A percentile compares a stretch with the other conserved stretches of the same genome.
Conservation (phyloP, 2,329 filamentous ascomycete genomes). For the Alternaria metachromatica region DNA sequence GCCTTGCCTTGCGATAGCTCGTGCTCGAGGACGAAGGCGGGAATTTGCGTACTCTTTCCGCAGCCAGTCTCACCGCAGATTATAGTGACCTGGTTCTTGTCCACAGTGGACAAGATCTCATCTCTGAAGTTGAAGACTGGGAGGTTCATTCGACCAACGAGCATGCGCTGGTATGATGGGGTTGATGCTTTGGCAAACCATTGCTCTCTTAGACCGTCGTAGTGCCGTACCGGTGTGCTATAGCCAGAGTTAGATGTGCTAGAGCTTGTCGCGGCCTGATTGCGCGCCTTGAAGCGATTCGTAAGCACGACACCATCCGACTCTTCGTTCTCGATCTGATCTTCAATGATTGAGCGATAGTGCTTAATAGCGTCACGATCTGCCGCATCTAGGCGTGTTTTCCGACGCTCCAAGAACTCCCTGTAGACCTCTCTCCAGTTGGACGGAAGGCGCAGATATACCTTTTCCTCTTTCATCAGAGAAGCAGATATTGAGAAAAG, state of each 20-base stretch:
- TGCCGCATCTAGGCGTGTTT: constrained; percentile 70
- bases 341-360: constrained; percentile 73
- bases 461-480: constrained; percentile 85
- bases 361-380: constrained; percentile 74
- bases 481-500: constrained; percentile 81
- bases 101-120: constrained; percentile 78
- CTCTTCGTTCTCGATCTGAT: constrained; percentile 64
- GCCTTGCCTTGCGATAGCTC: constrained; percentile 78
- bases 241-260: constrained; percentile 40
- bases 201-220: constrained; percentile 56
- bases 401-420: constrained; percentile 75
- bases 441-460: constrained; percentile 76
- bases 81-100: constrained; percentile 84
- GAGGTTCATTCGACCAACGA: constrained; percentile 76
- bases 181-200: constrained; percentile 61
- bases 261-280: constrained; percentile 35
- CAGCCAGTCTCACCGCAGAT: constrained; percentile 96
- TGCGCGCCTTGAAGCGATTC: constrained; percentile 69
- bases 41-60: constrained; percentile 98
- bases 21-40: constrained; percentile 89
- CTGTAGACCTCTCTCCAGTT: constrained; percentile 86
- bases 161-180: constrained; percentile 76
- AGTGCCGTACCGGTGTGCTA: constrained; percentile 33
- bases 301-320: constrained; percentile 70
- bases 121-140: constrained; percentile 89